These are phyloP conservation scores for Hypoxylon lenormandii DNA, from an alignment of 495 filamentous ascomycete genomes.

Conservation along the genomic window DNA sequence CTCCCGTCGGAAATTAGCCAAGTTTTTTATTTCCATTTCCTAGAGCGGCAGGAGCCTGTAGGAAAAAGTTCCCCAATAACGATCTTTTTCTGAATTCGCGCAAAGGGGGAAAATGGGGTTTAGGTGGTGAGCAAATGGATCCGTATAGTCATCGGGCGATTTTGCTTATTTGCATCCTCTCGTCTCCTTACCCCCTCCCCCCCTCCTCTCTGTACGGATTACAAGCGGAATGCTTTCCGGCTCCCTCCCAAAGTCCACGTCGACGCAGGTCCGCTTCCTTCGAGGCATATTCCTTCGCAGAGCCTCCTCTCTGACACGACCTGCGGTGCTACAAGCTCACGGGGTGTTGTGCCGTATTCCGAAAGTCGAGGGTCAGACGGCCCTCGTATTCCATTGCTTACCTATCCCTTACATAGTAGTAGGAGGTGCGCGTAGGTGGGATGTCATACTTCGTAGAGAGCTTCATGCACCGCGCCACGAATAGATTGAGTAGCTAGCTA, in stretches of 20 bases:
- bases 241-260: background rate
- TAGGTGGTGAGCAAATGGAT: too few relatives aligned
- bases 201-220: too few relatives aligned
- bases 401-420: too few relatives aligned
- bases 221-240: background rate
- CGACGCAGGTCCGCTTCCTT: constrained; percentile 35
- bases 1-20: constrained; percentile 34
- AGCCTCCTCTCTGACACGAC: constrained; percentile 17
- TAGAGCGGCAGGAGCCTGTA: constrained; percentile 4
- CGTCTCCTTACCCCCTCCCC: too few relatives aligned
- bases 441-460: too few relatives aligned
- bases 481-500: too few relatives aligned
- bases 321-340: constrained; percentile 4
- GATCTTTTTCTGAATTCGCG: background rate
- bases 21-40: constrained; percentile 5
- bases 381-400: constrained; percentile 23
- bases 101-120: background rate
- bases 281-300: constrained; percentile 21
- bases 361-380: constrained; percentile 18
- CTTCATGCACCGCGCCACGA: too few relatives aligned
- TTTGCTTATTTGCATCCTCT: too few relatives aligned
- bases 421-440: too few relatives aligned
- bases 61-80: too few relatives aligned
- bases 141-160: constrained; percentile 1
- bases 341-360: constrained; percentile 24